These are phyloP conservation scores for Trichophyton equinum DNA, from an alignment of 2,329 filamentous ascomycete species.

Conservation along the genomic window DNA sequence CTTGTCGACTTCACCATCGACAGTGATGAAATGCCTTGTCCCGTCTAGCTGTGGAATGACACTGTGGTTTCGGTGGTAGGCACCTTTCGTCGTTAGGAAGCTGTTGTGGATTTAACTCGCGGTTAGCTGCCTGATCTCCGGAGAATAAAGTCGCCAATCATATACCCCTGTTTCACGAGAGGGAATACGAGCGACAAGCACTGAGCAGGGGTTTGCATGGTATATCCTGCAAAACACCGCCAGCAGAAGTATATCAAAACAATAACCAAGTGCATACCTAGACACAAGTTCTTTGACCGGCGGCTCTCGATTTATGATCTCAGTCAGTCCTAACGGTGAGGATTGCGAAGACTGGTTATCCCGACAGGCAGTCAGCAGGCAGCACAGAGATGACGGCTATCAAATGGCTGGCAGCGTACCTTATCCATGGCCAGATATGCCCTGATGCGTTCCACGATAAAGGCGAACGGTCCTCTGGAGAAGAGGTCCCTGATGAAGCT, in stretches of 20 bases:
- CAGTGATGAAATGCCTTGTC: slow-evolving; percentile 30
- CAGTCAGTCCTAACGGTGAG: background rate
- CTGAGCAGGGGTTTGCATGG: background rate
- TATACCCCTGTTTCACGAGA: background rate
- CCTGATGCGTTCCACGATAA: background rate
- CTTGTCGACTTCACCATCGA: slow-evolving; percentile 39
- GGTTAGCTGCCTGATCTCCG: background rate
- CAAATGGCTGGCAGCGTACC: background rate
- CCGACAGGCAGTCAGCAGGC: background rate
- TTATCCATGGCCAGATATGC: background rate
- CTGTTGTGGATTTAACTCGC: slow-evolving; percentile 16
- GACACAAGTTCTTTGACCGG: slow-evolving; percentile 14
- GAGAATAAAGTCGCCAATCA: slow-evolving; percentile 1
- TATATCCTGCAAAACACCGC: background rate
- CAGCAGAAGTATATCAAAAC: background rate
- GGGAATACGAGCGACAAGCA: background rate
- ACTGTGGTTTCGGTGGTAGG: slow-evolving; percentile 48
- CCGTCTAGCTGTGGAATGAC: slow-evolving; percentile 39
- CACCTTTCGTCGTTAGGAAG: slow-evolving; percentile 42
- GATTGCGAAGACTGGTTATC: background rate
- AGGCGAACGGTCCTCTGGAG: background rate
- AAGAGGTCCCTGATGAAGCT: background rate
- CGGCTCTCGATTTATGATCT: slow-evolving; percentile 14
- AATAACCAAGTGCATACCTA: slow-evolving; percentile 9
- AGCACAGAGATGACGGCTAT: background rate